These are phyloP conservation scores for Elongisporangium senticosum DNA, from an alignment of 352 stramenopile species.

Conservation along the genomic window DNA sequence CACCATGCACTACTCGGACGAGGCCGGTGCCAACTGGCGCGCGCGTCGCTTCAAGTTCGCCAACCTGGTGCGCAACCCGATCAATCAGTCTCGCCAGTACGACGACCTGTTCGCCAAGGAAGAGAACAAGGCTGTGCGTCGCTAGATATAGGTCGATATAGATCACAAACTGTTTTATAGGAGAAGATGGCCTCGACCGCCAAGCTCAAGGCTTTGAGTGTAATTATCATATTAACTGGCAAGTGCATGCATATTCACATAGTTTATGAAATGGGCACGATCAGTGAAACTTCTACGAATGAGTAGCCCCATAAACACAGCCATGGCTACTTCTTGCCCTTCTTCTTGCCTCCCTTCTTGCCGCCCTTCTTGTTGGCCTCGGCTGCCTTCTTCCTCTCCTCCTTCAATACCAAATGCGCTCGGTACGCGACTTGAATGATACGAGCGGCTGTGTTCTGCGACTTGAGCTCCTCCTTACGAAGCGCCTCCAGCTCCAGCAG, in stretches of 20 bases:
- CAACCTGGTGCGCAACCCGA: constrained; percentile 59
- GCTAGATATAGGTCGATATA: not conserved
- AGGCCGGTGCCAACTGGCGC: constrained; percentile 37
- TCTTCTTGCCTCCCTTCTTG: constrained; percentile 46
- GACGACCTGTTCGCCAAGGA: constrained; percentile 47
- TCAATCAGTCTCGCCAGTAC: constrained; percentile 70
- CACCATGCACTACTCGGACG: constrained; percentile 38
- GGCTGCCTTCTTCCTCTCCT: constrained; percentile 56
- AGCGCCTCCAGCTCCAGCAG: constrained; percentile 59
- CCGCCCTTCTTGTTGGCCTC: constrained; percentile 58
- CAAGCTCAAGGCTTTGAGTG: not conserved
- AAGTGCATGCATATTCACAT: not conserved
- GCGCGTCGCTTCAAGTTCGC: constrained; percentile 64
- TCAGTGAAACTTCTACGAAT: not conserved
- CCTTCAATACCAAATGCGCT: constrained; percentile 30
- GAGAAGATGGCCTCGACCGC: no score
- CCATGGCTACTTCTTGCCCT: not conserved
- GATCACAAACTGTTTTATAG: not conserved
- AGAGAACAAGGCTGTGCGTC: constrained; percentile 38
- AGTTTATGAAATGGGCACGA: not conserved
- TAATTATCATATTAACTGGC: not conserved
- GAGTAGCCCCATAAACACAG: not conserved
- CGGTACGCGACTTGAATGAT: constrained; percentile 68
- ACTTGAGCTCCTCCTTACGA: constrained; percentile 61
- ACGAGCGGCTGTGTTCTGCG: constrained; percentile 55